Evolutionary conservation across 192 early-diverging fungal species (phyloP).

Genomic region (Umbelopsis sp.): DNA sequence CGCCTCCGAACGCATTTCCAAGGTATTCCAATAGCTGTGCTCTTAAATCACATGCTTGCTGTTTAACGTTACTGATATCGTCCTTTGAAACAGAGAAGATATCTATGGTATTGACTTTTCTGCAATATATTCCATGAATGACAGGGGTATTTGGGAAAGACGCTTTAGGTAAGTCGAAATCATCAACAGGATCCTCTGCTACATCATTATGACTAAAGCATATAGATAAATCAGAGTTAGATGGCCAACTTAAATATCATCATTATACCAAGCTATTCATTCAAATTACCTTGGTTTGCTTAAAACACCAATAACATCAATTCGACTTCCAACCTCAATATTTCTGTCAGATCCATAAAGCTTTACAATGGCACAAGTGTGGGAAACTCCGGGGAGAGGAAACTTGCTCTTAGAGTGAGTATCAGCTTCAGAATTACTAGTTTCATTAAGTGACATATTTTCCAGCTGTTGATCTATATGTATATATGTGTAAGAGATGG

Average conservation of each 20-base stretch:
- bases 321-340: constrained; percentile 56
- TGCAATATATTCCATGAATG: constrained; percentile 54
- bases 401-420: constrained; percentile 43
- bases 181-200: constrained; percentile 20
- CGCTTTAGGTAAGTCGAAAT: constrained; percentile 35
- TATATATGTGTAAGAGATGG: too few species aligned
- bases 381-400: constrained; percentile 57
- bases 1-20: constrained; percentile 57
- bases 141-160: constrained; percentile 35
- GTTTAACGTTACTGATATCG: not conserved
- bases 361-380: constrained; percentile 67
- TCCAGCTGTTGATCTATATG: not conserved
- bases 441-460: not conserved
- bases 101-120: constrained; percentile 3
- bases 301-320: constrained; percentile 71
- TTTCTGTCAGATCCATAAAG: constrained; percentile 22
- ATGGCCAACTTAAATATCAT: not conserved
- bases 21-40: constrained; percentile 56
- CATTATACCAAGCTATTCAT: not conserved
- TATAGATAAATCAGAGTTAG: not conserved
- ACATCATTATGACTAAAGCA: constrained; percentile 21
- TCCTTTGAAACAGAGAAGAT: not conserved
- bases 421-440: not conserved
- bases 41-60: constrained; percentile 37
- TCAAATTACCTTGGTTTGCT: constrained; percentile 21